Evolutionary conservation across 2,329 filamentous ascomycete genomes (phyloP), one percentile per base, ranked within the genome.

Genomic region (Cordyceps farinosa): DNA sequence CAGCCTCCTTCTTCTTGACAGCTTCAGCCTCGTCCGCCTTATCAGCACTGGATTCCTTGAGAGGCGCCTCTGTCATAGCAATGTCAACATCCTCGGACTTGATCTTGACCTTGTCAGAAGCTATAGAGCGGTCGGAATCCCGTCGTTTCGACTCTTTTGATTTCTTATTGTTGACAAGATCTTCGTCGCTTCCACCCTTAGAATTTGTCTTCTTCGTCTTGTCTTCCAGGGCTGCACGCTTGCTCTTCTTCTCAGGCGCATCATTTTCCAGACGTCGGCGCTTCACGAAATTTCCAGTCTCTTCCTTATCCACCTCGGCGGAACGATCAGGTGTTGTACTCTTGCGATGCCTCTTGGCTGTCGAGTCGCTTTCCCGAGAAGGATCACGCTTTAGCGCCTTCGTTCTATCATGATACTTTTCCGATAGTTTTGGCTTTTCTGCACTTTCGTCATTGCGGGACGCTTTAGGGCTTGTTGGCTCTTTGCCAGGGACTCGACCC

Each of bases 321-420:
- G 78, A 77, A 45, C 73, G 72, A 34, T 86, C 83, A 2, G 86
- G 85, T 0, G 86, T 87, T 56, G 81, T 79, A 67, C 86, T 89
- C 36, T 79, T 78, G 34, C 86, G 80, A 68, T 84, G 83, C 48
- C 86, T 78, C 71, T 88, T 89, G n/a, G 77, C 72, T 7, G 82
- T 75, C 59, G 74, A 76, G 32, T 87, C 85, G 15, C 80, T 78
- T 65, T 88, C 86, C 59, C 80, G 81, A 3, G 84, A 85, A 66
- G 86, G 84, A 65, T 88, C 85, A 63, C 84, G 79, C 70, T 86
- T 88, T 13, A 87, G 72, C 22, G 84, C 82, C 68, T 87, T 86
- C 29, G 85, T 83, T 59, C 84, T 79, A 66, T 87, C 84, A 62
- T 85, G 82, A 62, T 85, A 82, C 64, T 82, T 86, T 65, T 87